Base-by-base conservation (phyloP, 306 rosid species). In the Glycine soja region DNA sequence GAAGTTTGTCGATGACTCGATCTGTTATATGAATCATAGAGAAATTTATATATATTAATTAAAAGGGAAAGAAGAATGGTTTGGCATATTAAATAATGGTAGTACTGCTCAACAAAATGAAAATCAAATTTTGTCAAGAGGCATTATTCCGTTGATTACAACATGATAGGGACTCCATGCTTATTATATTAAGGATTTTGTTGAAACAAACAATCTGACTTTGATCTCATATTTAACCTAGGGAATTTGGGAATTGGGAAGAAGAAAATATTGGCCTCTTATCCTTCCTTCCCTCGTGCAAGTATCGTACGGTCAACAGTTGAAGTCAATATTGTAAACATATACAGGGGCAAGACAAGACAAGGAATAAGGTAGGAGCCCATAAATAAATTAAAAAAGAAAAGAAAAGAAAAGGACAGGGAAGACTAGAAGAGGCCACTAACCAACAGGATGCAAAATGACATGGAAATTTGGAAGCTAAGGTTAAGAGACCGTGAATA, bases 41-140 rank as follows among this genome's bases (percentile, higher is more conserved):
- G 40, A 74, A 74, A 70, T 54, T 19, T 4, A 64, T 47, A 36
- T 36, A 4, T 0, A 38, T 38, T 38, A 38, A 51, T 47, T 5
- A 40, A 42, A 42, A 42, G 46, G 2, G 6, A 42, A 42, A 42
- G 46, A 6, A 42, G 8, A 38, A 38, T 42, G 46, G 46, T 42
- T 42, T 72, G 46, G 32, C 67, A 12, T 80, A 11, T 66, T 79
- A 45, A 36, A 36, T 24, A 53, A 16, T 52, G 45, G 45, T 58
- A 79, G 61, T 30, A 64, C 2, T 34, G 38, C n/a, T n/a, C n/a
- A n/a, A n/a, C n/a, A n/a, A n/a, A n/a, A n/a, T n/a, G n/a, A n/a
- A n/a, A n/a, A n/a, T n/a, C n/a, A n/a, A n/a, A n/a, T n/a, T n/a
- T n/a, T n/a, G n/a, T n/a, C n/a, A 36, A 2, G 38, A 36, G 40